These are phyloP conservation scores for Huntiella omanensis DNA, from an alignment of 2,329 filamentous ascomycete genomes.

Conservation along the genomic window DNA sequence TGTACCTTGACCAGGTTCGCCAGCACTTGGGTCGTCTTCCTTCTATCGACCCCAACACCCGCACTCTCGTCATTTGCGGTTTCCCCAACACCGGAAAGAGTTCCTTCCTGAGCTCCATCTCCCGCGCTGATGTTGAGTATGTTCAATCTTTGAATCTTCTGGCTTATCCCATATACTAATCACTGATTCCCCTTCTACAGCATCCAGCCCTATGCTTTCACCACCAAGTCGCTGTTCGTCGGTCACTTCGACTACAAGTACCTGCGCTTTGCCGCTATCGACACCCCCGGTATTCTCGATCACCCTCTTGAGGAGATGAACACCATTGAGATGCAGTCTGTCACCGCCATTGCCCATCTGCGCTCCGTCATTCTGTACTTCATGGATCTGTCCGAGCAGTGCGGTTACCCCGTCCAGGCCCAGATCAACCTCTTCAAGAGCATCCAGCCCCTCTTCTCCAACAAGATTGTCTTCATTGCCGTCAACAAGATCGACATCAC, in stretches of 20 bases:
- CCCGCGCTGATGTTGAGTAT: constrained; percentile 72
- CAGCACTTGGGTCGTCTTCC: constrained; percentile 95
- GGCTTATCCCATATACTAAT: neutral
- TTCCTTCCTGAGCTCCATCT: constrained; percentile 82
- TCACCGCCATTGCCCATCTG: constrained; percentile 93
- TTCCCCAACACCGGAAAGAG: constrained; percentile 98
- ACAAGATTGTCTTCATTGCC: constrained; percentile 92
- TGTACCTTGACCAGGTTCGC: constrained; percentile 80
- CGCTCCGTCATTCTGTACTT: constrained; percentile 92
- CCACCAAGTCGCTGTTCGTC: constrained; percentile 91
- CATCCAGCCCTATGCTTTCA: constrained; percentile 85
- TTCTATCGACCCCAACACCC: constrained; percentile 93
- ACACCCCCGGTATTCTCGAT: constrained; percentile 95
- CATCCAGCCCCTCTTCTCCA: constrained; percentile 90
- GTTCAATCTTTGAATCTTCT: neutral
- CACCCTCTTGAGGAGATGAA: constrained; percentile 99
- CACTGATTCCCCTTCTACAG: neutral
- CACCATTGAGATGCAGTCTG: constrained; percentile 88
- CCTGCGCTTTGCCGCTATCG: constrained; percentile 52
- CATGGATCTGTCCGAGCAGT: constrained; percentile 94
- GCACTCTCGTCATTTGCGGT: constrained; percentile 88
- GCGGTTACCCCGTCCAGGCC: constrained; percentile 77
- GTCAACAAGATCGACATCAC: constrained; percentile 97
- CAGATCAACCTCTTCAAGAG: constrained; percentile 92
- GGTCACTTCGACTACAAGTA: constrained; percentile 93